Conservation (phyloP, 139 green algal genomes). For the Chlorella sp. region DNA sequence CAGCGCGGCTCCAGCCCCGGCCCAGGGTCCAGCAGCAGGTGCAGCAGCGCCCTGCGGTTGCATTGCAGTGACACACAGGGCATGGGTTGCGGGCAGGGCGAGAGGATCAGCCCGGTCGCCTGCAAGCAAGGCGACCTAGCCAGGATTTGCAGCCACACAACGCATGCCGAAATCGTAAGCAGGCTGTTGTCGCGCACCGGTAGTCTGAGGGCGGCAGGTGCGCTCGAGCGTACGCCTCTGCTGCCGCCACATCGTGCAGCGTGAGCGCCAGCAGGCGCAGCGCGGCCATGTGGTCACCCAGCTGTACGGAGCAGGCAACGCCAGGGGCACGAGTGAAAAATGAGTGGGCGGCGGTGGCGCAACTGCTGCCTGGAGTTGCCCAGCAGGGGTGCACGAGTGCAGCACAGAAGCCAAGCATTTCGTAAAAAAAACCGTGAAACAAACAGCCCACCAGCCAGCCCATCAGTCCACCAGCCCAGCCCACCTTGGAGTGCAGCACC, state of each 20-base stretch:
- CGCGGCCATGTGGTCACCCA: constrained; percentile 66
- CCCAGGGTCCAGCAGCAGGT: constrained; percentile 77
- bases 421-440: not conserved
- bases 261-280: constrained; percentile 74
- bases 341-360: too few species aligned
- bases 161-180: too few species aligned
- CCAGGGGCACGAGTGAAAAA: not conserved
- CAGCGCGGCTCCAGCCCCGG: constrained; percentile 59
- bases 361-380: too few species aligned
- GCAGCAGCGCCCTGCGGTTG: constrained; percentile 45
- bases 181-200: too few species aligned
- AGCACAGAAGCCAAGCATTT: too few species aligned
- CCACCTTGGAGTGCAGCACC: constrained; percentile 64
- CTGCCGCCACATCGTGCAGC: constrained; percentile 63
- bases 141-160: too few species aligned
- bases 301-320: constrained; percentile 19
- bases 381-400: too few species aligned
- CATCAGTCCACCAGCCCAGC: not conserved
- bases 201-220: constrained; percentile 43
- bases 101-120: too few species aligned
- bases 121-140: too few species aligned
- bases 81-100: too few species aligned
- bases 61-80: too few species aligned
- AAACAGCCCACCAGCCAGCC: not conserved
- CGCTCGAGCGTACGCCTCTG: constrained; percentile 70